These are phyloP conservation scores for Penicillium corylophilum DNA, from an alignment of 2,329 filamentous ascomycete genomes.

Conservation along the genomic window DNA sequence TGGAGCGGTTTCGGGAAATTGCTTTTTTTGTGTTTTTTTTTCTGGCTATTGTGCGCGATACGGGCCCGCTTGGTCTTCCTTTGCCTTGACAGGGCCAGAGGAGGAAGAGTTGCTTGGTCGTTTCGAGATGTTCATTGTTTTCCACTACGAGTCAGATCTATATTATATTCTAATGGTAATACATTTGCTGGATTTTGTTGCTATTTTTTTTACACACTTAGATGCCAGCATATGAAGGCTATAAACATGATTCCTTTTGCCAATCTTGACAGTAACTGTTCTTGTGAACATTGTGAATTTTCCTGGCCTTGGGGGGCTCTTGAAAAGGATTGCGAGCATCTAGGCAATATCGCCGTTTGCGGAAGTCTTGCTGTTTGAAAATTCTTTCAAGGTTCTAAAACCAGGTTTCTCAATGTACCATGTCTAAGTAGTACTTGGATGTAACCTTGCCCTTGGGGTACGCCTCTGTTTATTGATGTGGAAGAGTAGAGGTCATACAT, in stretches of 20 bases:
- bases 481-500: too few relatives aligned
- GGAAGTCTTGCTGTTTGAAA: background rate
- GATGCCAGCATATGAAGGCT: background rate
- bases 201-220: background rate
- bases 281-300: background rate
- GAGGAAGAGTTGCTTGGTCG: conserved; percentile 21
- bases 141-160: conserved; percentile 7
- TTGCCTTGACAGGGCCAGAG: conserved; percentile 4
- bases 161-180: conserved; percentile 25
- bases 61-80: conserved; percentile 13
- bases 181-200: conserved; percentile 1
- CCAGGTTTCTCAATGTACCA: background rate
- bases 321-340: background rate
- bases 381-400: background rate
- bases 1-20: background rate
- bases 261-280: background rate
- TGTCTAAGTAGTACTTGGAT: too few relatives aligned
- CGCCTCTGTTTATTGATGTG: too few relatives aligned
- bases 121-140: conserved; percentile 21
- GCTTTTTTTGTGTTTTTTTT: conserved; percentile 9
- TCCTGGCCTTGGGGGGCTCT: background rate
- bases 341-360: background rate
- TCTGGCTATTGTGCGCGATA: conserved; percentile 7
- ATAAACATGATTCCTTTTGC: background rate
- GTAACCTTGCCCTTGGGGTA: too few relatives aligned